phyloP scores from a whole-genome alignment of 768 basidiomycete species.

The Mycena filopes region DNA sequence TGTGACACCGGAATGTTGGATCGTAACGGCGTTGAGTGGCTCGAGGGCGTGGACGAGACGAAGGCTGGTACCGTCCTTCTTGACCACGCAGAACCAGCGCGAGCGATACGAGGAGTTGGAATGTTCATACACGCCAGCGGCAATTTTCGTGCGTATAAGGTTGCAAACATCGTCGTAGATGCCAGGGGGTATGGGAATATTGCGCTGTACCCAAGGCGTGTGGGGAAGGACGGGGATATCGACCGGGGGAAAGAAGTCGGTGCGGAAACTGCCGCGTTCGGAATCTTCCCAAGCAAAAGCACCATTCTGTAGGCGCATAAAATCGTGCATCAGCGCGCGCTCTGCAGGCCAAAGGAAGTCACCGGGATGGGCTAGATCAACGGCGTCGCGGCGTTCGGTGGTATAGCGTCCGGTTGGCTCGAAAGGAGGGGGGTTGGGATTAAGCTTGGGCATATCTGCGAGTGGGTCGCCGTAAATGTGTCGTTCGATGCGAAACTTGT shows the following conservation, averaged over 20 bases:
- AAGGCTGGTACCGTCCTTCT: too few relatives aligned
- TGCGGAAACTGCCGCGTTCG: constrained; percentile 28
- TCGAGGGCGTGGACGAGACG: too few relatives aligned
- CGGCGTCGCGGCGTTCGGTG: neutral
- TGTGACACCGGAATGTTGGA: constrained; percentile 26
- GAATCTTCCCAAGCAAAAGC: constrained; percentile 33
- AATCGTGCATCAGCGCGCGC: constrained; percentile 9
- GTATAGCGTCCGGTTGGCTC: neutral
- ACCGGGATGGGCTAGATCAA: constrained; percentile 10
- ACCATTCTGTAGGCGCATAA: constrained; percentile 26
- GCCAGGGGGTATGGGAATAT: constrained; percentile 37
- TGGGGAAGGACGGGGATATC: neutral
- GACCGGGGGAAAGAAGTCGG: too few relatives aligned
- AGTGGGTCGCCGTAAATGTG: too few relatives aligned
- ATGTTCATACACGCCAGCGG: too few relatives aligned
- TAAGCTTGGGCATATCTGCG: too few relatives aligned
- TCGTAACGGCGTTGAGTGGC: too few relatives aligned
- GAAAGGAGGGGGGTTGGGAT: too few relatives aligned
- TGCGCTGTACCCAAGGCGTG: constrained; percentile 23
- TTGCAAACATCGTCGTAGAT: constrained; percentile 25
- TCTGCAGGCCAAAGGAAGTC: constrained; percentile 33
- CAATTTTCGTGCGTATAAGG: constrained; percentile 2
- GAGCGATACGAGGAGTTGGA: too few relatives aligned
- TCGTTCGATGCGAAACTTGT: too few relatives aligned
- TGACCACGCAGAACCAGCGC: too few relatives aligned